Percentiles rank a stretch among this genome's conserved stretches.
phyloP scores from a whole-genome alignment of 345 rosid species.

The Brassica incana region DNA sequence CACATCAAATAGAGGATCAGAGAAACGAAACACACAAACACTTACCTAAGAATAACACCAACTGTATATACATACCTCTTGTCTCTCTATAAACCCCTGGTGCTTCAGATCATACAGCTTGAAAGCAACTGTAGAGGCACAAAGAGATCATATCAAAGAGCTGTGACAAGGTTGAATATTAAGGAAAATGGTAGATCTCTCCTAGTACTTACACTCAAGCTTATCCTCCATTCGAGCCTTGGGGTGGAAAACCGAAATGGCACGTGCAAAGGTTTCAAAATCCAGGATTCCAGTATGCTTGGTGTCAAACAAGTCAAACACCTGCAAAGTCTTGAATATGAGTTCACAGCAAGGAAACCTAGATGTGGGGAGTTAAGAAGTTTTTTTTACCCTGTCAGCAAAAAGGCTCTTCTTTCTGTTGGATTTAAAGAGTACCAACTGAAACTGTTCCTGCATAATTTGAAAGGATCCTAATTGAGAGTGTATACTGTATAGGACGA shows the following conservation, averaged over 20 bases:
- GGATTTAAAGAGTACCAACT: conserved; percentile 54
- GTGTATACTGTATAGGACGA: background rate
- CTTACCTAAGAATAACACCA: background rate
- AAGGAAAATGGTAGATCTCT: background rate
- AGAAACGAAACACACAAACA: background rate
- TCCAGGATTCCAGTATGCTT: conserved; percentile 79
- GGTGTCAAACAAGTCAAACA: conserved; percentile 84
- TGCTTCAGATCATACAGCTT: conserved; percentile 81
- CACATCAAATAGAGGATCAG: background rate
- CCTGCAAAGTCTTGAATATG: conserved; percentile 43
- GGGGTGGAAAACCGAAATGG: conserved; percentile 87
- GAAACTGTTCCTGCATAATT: conserved; percentile 58
- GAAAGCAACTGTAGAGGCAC: conserved; percentile 68
- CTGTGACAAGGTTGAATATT: conserved; percentile 1
- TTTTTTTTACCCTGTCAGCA: conserved; percentile 55
- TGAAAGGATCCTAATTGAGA: background rate
- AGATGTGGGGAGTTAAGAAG: background rate
- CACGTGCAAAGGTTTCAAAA: conserved; percentile 74
- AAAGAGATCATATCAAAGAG: background rate
- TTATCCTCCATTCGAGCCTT: conserved; percentile 66
- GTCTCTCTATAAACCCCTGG: conserved; percentile 83
- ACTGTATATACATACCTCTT: conserved; percentile 51
- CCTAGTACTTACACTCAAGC: conserved; percentile 63
- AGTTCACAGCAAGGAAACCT: conserved; percentile 12
- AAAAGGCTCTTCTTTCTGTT: conserved; percentile 57